A percentile compares a stretch with the other conserved stretches of the same genome.
phyloP scores from a whole-genome alignment of 2,329 filamentous ascomycete genomes.

The Calonectria henricotiae region DNA sequence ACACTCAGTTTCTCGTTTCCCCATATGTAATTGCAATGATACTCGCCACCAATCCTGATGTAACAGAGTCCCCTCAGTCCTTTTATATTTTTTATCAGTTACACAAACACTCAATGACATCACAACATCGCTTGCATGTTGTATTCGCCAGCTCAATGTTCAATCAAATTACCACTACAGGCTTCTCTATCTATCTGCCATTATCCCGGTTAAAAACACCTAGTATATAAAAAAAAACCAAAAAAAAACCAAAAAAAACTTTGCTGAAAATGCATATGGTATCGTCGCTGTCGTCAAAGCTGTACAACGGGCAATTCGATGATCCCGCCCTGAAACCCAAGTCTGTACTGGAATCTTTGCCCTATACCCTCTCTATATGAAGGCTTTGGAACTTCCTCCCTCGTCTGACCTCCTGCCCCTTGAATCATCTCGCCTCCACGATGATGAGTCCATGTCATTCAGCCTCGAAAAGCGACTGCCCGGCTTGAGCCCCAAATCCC shows the following conservation, averaged over 20 bases:
- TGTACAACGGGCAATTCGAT: conserved; percentile 30
- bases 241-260: background rate
- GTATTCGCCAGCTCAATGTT: background rate
- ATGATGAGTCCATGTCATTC: conserved; percentile 34
- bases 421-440: conserved; percentile 46
- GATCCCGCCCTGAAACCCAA: conserved; percentile 18
- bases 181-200: background rate
- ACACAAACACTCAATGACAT: conserved; percentile 6
- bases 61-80: background rate
- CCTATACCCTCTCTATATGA: conserved; percentile 40
- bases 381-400: conserved; percentile 48
- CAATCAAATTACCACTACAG: conserved; percentile 12
- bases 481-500: conserved; percentile 22
- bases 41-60: background rate
- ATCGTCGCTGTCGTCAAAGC: conserved; percentile 38
- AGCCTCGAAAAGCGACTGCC: conserved; percentile 39
- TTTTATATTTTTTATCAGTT: background rate
- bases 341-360: conserved; percentile 2
- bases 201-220: background rate
- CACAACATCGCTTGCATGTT: background rate
- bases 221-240: conserved; percentile 11
- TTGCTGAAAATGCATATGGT: conserved; percentile 38
- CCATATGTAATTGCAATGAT: background rate
- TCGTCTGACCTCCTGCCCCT: conserved; percentile 41
- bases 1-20: background rate